Evolutionary conservation across 2,329 filamentous ascomycete genomes (phyloP).

Genomic region (Proliferodiscus dingleyae): DNA sequence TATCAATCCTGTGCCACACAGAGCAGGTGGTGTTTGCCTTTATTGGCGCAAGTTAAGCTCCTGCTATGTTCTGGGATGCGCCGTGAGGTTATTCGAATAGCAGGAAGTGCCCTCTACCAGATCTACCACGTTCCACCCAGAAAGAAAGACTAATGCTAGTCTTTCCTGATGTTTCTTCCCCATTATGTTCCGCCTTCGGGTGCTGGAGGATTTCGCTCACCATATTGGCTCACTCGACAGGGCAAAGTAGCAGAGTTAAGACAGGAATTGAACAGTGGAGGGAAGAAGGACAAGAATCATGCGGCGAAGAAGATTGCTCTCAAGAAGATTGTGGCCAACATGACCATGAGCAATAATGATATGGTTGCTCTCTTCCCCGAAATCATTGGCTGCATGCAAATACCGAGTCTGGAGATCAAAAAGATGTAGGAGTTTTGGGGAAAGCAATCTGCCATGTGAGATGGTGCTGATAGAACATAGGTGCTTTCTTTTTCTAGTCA

Average conservation of each 20-base stretch:
- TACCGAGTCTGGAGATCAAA: conserved; percentile 94
- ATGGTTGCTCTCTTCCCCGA: conserved; percentile 98
- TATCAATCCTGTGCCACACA: conserved; percentile 5
- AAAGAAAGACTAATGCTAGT: no score
- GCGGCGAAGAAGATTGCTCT: conserved; percentile 93
- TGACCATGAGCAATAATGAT: conserved; percentile 99
- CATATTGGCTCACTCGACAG: conserved; percentile 52
- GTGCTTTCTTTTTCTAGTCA: conserved; percentile 97
- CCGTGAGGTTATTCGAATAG: not conserved
- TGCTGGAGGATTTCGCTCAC: conserved; percentile 26
- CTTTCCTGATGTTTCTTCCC: conserved; percentile 32
- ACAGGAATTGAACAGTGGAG: conserved; percentile 85
- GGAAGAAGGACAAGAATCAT: conserved; percentile 98
- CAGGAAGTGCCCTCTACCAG: not conserved
- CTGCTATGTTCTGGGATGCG: not conserved
- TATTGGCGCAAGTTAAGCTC: not conserved
- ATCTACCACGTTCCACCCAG: no score
- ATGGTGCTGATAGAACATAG: conserved; percentile 42
- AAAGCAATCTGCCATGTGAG: not conserved
- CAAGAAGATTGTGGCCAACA: conserved; percentile 99
- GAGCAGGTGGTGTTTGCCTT: not conserved
- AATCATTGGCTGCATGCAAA: conserved; percentile 91
- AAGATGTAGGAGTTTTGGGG: conserved; percentile 72
- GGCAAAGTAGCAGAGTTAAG: conserved; percentile 98
- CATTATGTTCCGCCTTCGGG: conserved; percentile 25